Evolutionary conservation across 176 grass and related monocot genomes (phyloP).

Genomic region (Phoenix roebelenii): DNA sequence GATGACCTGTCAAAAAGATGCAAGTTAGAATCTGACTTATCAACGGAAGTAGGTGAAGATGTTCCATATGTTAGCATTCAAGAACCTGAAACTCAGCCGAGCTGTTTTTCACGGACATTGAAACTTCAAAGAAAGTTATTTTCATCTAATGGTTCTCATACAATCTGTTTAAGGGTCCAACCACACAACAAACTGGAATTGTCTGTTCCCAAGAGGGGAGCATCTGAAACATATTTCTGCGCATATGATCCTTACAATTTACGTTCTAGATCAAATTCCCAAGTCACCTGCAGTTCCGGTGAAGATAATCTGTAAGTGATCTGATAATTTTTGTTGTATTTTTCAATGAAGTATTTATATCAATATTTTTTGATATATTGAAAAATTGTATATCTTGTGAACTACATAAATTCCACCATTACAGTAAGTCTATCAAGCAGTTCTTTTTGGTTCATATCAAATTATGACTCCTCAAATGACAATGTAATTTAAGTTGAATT

Average conservation of each 20-base stretch:
- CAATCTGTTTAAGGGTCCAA: constrained; percentile 69
- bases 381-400: not conserved
- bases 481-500: no score
- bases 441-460: no score
- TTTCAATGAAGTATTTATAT: not conserved
- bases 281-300: constrained; percentile 79
- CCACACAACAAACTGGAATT: constrained; percentile 75
- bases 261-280: constrained; percentile 62
- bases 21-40: constrained; percentile 21
- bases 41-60: constrained; percentile 52
- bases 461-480: no score
- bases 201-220: constrained; percentile 54
- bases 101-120: constrained; percentile 71
- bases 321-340: not conserved
- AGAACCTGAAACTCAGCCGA: constrained; percentile 71
- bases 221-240: constrained; percentile 76
- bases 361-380: not conserved
- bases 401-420: no score
- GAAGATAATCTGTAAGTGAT: constrained; percentile 83
- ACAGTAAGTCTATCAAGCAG: no score
- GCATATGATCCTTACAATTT: constrained; percentile 69
- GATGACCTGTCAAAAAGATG: constrained; percentile 52
- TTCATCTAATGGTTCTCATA: constrained; percentile 45
- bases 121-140: constrained; percentile 76
- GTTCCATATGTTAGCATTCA: constrained; percentile 40